A percentile compares a stretch with the other conserved stretches of the same genome.
Conservation (phyloP, 805 yeast species). For the Sungouiella blattae region DNA sequence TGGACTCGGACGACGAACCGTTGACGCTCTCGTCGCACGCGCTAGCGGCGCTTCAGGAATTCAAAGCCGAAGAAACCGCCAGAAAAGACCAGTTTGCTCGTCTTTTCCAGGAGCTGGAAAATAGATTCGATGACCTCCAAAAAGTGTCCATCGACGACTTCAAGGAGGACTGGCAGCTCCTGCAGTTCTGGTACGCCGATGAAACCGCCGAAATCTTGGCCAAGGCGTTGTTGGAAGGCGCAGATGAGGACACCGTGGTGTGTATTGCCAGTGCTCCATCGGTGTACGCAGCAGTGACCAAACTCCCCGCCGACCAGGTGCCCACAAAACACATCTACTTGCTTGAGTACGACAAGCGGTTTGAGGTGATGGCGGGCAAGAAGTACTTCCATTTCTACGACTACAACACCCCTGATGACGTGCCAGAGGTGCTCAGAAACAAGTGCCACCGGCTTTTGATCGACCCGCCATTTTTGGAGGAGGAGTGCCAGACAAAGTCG, state of each 20-base stretch:
- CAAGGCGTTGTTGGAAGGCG: constrained; percentile 70
- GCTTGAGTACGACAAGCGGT: constrained; percentile 76
- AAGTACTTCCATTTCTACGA: constrained; percentile 71
- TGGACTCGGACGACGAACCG: constrained; percentile 42
- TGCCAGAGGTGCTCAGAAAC: constrained; percentile 54
- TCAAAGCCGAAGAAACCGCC: constrained; percentile 58
- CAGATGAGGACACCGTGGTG: constrained; percentile 65
- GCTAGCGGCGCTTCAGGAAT: constrained; percentile 59
- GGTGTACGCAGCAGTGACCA: constrained; percentile 77
- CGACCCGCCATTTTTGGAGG: constrained; percentile 86
- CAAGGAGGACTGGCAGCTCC: constrained; percentile 90
- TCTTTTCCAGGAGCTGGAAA: constrained; percentile 56
- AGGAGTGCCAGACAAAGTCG: constrained; percentile 73
- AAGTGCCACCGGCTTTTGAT: constrained; percentile 69
- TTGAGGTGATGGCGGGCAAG: constrained; percentile 65
- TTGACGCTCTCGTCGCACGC: constrained; percentile 47
- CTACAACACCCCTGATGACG: constrained; percentile 61
- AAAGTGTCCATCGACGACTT: constrained; percentile 64
- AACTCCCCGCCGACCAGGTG: constrained; percentile 44
- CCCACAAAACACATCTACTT: constrained; percentile 72
- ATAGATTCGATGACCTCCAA: constrained; percentile 38
- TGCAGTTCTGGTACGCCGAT: constrained; percentile 88
- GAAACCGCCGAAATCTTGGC: constrained; percentile 67
- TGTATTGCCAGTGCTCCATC: constrained; percentile 88
- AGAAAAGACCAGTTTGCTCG: constrained; percentile 54